These are phyloP conservation scores for Penicillium sp. DNA, from an alignment of 2,329 filamentous ascomycete genomes.

Conservation along the genomic window DNA sequence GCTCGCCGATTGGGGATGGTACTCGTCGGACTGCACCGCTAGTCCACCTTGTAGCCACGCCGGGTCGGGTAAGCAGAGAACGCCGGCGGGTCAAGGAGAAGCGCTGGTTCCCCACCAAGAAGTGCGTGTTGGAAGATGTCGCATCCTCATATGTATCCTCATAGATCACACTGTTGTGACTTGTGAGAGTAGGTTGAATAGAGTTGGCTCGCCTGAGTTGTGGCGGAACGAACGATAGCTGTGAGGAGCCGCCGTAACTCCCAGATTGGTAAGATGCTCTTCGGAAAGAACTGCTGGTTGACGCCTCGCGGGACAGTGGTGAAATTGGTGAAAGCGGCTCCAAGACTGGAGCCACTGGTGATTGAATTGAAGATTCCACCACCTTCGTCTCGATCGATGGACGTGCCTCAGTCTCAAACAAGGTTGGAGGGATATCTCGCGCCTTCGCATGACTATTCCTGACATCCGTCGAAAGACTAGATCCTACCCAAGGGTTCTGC, in stretches of 20 bases:
- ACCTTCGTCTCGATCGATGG: constrained; percentile 2
- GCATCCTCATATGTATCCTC: constrained; percentile 33
- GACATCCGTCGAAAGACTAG: constrained; percentile 27
- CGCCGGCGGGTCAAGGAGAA: constrained; percentile 44
- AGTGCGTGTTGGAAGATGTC: constrained; percentile 39
- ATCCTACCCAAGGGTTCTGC: constrained; percentile 43
- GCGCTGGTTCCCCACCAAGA: constrained; percentile 38
- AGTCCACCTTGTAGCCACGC: constrained; percentile 42
- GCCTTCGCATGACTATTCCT: constrained; percentile 15
- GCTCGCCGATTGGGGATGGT: constrained; percentile 32
- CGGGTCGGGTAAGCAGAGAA: constrained; percentile 42
- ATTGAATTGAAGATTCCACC: background rate
- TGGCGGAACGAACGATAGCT: constrained; percentile 18
- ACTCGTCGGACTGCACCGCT: constrained; percentile 28
- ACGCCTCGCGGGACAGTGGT: constrained; percentile 20
- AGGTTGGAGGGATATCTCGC: constrained; percentile 23
- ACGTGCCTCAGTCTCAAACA: constrained; percentile 20
- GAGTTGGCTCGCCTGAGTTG: constrained; percentile 37
- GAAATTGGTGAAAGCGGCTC: constrained; percentile 11
- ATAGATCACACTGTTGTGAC: constrained; percentile 31
- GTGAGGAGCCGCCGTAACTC: constrained; percentile 19
- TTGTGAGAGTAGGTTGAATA: constrained; percentile 32
- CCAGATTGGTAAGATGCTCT: constrained; percentile 31
- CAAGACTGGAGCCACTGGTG: constrained; percentile 1
- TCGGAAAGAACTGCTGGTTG: constrained; percentile 25